Base-by-base conservation (phyloP, 169 alveolate genomes). In the Gregarina niphandrodes region DNA sequence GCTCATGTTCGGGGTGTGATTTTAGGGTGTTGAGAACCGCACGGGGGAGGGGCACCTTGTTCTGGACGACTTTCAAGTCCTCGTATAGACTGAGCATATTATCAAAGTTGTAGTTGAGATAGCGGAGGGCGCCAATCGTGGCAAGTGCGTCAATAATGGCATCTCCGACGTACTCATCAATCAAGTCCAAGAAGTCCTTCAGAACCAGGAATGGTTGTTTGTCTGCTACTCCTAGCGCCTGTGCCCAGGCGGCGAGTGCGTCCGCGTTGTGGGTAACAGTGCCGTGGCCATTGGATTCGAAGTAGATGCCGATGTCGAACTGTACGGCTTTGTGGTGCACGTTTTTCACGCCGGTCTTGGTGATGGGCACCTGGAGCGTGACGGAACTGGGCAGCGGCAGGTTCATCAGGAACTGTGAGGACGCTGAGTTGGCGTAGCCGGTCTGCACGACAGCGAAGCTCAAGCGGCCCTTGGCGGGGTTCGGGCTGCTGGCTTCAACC, bases 231-330 rank as follows among this genome's bases (percentile, higher is more conserved):
- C 23, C 29, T 7, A 38, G 3, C 20, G 20, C 30, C 37, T 42
- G 43, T 45, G 36, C 45, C 64, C 76, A 70, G 34, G 37, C 40
- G 26, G 30, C 52, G 42, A 61, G 51, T 49, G 21, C 42, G 13
- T 38, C 49, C 17, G 21, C 39, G 42, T 60, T 68, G 37, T 51
- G 46, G 43, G 62, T 55, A 4, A 77, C 63, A 1, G 89, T 70
- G 31, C 93, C 93, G 42, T 75, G 87, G 0, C 93, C 93, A 61
- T 81, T 81, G 17, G 84, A 73, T 55, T 81, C 93, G 42, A 74
- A 78, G 52, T 77, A 77, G 30, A 77, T 54, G 24, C 81, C 84
- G 26, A 81, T 58, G 47, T 73, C 82, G 42, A 41, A 70, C 22
- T 73, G 52, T 32, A 44, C 55, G 5, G 86, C 83, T 42, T 45